Percentiles rank a stretch among this genome's conserved stretches.
Evolutionary conservation across 2,329 filamentous ascomycete genomes (phyloP).

Genomic region (Fusarium equiseti): DNA sequence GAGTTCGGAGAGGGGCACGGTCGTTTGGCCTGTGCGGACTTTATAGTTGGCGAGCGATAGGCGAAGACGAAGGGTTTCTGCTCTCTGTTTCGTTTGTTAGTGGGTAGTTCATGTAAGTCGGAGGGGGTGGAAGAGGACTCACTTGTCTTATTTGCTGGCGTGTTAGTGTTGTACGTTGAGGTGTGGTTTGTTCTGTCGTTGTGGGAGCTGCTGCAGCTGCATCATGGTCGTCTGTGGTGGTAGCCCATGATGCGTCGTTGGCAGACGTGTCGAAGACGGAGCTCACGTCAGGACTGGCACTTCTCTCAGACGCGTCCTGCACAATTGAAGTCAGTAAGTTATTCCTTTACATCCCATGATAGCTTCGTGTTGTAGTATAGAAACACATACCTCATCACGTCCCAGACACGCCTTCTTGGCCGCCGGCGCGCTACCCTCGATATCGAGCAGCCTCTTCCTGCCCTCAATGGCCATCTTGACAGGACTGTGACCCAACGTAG

Average conservation of each 20-base stretch:
- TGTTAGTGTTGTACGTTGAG: conserved; percentile 53
- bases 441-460: conserved; percentile 47
- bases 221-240: conserved; percentile 64
- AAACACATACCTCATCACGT: conserved; percentile 48
- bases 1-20: conserved; percentile 72
- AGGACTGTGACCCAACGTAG: conserved; percentile 40
- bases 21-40: conserved; percentile 77
- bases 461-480: conserved; percentile 45
- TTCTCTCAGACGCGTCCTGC: conserved; percentile 49
- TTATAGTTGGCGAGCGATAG: conserved; percentile 81
- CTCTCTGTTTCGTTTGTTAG: conserved; percentile 60
- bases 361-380: background rate
- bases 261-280: conserved; percentile 64
- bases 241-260: conserved; percentile 62
- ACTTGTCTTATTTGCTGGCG: conserved; percentile 67
- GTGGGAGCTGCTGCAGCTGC: conserved; percentile 9
- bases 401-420: conserved; percentile 53
- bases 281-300: conserved; percentile 57
- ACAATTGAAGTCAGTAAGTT: conserved; percentile 7
- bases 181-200: conserved; percentile 22
- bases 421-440: conserved; percentile 42
- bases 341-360: background rate
- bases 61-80: conserved; percentile 74
- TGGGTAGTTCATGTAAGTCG: background rate
- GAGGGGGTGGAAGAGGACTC: conserved; percentile 21